Evolutionary conservation across 768 basidiomycete genomes (phyloP).

Genomic region (Auriculariales sp.): DNA sequence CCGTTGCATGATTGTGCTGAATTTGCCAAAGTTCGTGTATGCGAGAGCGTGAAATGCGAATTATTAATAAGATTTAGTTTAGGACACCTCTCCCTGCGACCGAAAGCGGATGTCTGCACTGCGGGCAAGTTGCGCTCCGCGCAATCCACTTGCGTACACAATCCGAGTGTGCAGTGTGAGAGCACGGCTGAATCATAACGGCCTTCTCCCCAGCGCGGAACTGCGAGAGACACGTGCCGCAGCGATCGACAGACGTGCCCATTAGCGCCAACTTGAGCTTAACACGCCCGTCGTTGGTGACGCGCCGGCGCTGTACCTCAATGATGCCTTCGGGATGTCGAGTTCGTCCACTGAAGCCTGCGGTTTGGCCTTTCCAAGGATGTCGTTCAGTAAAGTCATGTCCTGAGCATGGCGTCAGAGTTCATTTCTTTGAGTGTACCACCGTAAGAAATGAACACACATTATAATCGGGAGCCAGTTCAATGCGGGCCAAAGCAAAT

Average conservation of each 20-base stretch:
- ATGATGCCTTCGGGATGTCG: conserved; percentile 21
- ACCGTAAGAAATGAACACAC: no score
- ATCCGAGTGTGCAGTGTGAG: conserved; percentile 37
- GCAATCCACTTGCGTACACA: conserved; percentile 52
- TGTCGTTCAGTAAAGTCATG: conserved; percentile 42
- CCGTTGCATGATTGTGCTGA: no score
- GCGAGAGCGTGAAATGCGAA: no score
- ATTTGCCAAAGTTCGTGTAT: no score
- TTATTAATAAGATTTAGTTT: no score
- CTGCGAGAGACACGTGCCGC: conserved; percentile 58
- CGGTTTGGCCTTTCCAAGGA: conserved; percentile 39
- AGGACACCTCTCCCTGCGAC: no score
- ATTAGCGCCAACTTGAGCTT: conserved; percentile 57
- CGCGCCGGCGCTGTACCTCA: conserved; percentile 43
- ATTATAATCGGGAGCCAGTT: conserved; percentile 24
- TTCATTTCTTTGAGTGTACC: no score
- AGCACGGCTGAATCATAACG: conserved; percentile 18
- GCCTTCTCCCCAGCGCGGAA: conserved; percentile 47
- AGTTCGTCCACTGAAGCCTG: conserved; percentile 7
- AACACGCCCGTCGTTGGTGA: conserved; percentile 46
- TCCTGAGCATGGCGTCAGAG: conserved; percentile 30
- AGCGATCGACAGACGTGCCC: conserved; percentile 50
- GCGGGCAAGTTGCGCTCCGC: conserved; percentile 45
- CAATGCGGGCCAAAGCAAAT: conserved; percentile 43
- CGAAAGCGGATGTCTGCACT: conserved; percentile 45